Base-by-base conservation (phyloP, 2,329 filamentous ascomycete genomes). In the Claviceps paspali region DNA sequence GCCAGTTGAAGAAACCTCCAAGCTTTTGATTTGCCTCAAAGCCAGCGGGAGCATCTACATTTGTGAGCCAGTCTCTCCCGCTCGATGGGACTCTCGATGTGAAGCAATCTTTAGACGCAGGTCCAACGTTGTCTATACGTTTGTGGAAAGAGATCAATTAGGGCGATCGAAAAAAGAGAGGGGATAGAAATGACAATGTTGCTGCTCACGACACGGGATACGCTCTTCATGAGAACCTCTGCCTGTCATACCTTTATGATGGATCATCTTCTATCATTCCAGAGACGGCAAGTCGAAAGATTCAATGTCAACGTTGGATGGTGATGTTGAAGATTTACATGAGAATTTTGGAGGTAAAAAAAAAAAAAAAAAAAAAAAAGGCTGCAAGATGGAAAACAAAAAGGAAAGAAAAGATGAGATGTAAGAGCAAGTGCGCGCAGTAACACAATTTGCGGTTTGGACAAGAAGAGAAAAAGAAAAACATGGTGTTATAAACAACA, bases 311-410 rank as follows among this genome's bases (percentile, higher is more conserved):
- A 31, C 10, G 15, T 19, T 21, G 18, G 11, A n/a, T 31, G 6
- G 21, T n/a, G 17, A 18, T n/a, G 5, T 19, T 31, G n/a, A 5
- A 31, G 29, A 31, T 31, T 17, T 31, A 19, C 17, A n/a, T 11
- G 18, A 31, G 29, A n/a, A 11, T n/a, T n/a, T 31, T 31, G 29
- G 18, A 19, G 6, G 9, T n/a, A n/a, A n/a, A n/a, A n/a, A n/a
- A n/a, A n/a, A n/a, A n/a, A n/a, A n/a, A n/a, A n/a, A n/a, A n/a
- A n/a, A 6, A 7, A n/a, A 12, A 61, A 63, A 18, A 47, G 60
- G 36, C 26, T 46, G 6, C 45, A 50, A 4, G 61, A 51, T n/a
- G 24, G 4, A 26, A 10, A 26, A 26, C 6, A 8, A 8, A 10
- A 4, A 12, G 6, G 10, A 12, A 26, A 26, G 11, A 5, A 26